A percentile compares a stretch with the other conserved stretches of the same genome.
Evolutionary conservation across 2,329 filamentous ascomycete species (phyloP).

Genomic region (Coniochaeta sp.): DNA sequence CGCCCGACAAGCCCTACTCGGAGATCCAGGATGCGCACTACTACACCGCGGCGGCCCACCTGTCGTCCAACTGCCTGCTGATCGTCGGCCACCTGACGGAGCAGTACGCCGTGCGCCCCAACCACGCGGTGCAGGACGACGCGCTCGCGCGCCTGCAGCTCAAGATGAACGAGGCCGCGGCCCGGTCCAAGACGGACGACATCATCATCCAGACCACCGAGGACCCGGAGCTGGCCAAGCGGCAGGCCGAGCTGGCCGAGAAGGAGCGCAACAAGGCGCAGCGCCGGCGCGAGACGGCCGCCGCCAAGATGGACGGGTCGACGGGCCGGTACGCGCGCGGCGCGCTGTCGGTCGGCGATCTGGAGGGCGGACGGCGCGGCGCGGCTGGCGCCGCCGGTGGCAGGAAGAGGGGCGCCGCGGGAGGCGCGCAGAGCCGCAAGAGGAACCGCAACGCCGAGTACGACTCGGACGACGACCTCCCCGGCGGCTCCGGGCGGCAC

Average conservation of each 20-base stretch:
- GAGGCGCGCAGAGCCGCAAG: conserved; percentile 34
- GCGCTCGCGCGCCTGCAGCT: conserved; percentile 62
- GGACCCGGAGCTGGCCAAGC: conserved; percentile 70
- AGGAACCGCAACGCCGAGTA: conserved; percentile 57
- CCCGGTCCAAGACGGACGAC: conserved; percentile 47
- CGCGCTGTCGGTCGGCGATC: conserved; percentile 58
- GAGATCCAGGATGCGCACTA: conserved; percentile 66
- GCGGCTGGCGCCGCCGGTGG: conserved; percentile 30
- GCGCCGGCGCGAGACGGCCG: conserved; percentile 60
- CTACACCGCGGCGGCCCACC: conserved; percentile 66
- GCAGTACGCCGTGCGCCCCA: conserved; percentile 61
- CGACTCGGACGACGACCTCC: conserved; percentile 69
- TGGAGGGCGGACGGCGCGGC: conserved; percentile 54
- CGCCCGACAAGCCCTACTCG: conserved; percentile 51
- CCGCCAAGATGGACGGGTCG: conserved; percentile 55
- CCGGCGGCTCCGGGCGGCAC: conserved; percentile 51
- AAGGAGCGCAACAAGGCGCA: conserved; percentile 64
- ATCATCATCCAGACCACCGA: conserved; percentile 64
- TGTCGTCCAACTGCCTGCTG: conserved; percentile 60
- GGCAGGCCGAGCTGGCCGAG: conserved; percentile 65
- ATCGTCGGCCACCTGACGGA: conserved; percentile 71
- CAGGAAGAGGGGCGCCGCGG: conserved; percentile 46
- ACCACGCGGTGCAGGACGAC: conserved; percentile 61
- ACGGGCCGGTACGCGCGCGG: conserved; percentile 41
- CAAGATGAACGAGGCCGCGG: conserved; percentile 58